Evolutionary conservation across 306 rosid genomes (phyloP).

Genomic region (Vachellia collinsii): DNA sequence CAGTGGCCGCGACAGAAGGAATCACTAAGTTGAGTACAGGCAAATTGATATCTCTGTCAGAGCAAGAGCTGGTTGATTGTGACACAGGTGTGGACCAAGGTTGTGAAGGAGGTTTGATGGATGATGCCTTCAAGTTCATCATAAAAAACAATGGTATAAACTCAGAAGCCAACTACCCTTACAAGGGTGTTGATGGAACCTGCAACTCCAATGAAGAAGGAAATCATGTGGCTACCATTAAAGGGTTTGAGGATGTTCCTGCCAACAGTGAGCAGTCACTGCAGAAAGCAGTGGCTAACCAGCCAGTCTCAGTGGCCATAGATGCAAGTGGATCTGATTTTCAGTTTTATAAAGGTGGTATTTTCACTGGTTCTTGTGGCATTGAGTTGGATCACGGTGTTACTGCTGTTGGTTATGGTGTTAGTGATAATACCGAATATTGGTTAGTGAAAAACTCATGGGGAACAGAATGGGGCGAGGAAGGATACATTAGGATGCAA

Average conservation of each 20-base stretch:
- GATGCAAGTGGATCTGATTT: background rate
- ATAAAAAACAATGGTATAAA: background rate
- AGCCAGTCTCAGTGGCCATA: background rate
- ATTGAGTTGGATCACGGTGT: background rate
- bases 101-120: conserved; percentile 4
- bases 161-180: background rate
- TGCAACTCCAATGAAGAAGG: background rate
- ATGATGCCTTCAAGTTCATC: background rate
- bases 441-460: conserved; percentile 2
- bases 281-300: background rate
- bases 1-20: background rate
- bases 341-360: background rate
- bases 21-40: background rate
- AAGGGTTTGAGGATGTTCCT: background rate
- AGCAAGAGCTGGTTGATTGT: background rate
- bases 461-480: background rate
- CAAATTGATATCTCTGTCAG: background rate
- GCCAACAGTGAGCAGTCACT: background rate
- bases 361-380: background rate
- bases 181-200: background rate
- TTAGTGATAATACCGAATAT: background rate
- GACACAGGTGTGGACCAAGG: background rate
- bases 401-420: background rate
- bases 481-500: background rate
- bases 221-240: background rate